Percentiles rank a stretch among this genome's conserved stretches.
Conservation (phyloP, 2,329 filamentous ascomycete genomes). For the Fusarium xylarioides region DNA sequence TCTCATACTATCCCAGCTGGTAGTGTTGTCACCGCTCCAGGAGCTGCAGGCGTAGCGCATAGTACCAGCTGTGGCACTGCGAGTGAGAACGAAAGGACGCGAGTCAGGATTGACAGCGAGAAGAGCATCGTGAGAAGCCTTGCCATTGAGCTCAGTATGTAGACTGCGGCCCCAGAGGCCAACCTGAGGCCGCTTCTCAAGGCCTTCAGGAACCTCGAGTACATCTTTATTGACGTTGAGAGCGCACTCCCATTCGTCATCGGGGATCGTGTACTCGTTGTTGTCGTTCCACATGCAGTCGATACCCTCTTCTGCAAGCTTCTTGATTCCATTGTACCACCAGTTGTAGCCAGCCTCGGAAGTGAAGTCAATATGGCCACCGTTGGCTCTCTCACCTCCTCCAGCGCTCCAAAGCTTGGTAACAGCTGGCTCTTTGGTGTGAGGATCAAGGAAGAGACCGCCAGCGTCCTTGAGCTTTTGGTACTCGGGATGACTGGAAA, state of each 20-base stretch:
- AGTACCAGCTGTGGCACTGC: constrained; percentile 75
- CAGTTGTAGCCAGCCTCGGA: constrained; percentile 72
- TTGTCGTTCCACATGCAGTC: constrained; percentile 84
- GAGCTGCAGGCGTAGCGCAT: constrained; percentile 75
- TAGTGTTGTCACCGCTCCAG: constrained; percentile 80
- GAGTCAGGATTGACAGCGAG: constrained; percentile 65
- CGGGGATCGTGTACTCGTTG: constrained; percentile 75
- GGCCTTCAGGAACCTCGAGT: constrained; percentile 45
- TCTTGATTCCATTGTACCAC: constrained; percentile 75
- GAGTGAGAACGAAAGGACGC: constrained; percentile 74
- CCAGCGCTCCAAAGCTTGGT: constrained; percentile 77
- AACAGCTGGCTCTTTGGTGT: constrained; percentile 61
- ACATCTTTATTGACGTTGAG: constrained; percentile 55
- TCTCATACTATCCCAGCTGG: constrained; percentile 77
- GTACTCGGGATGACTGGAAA: constrained; percentile 74
- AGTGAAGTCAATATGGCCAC: constrained; percentile 78
- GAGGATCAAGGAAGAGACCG: constrained; percentile 71
- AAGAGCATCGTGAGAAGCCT: constrained; percentile 74
- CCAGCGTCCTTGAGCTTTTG: constrained; percentile 64
- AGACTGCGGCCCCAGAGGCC: constrained; percentile 76
- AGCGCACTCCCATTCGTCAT: constrained; percentile 72
- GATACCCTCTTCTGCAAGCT: constrained; percentile 69
- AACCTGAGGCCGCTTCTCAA: constrained; percentile 57
- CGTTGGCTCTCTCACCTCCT: constrained; percentile 74
- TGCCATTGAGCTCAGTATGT: constrained; percentile 76